These are phyloP conservation scores for Dendrostoma leiphaemia DNA, from an alignment of 2,329 filamentous ascomycete species.

Conservation along the genomic window DNA sequence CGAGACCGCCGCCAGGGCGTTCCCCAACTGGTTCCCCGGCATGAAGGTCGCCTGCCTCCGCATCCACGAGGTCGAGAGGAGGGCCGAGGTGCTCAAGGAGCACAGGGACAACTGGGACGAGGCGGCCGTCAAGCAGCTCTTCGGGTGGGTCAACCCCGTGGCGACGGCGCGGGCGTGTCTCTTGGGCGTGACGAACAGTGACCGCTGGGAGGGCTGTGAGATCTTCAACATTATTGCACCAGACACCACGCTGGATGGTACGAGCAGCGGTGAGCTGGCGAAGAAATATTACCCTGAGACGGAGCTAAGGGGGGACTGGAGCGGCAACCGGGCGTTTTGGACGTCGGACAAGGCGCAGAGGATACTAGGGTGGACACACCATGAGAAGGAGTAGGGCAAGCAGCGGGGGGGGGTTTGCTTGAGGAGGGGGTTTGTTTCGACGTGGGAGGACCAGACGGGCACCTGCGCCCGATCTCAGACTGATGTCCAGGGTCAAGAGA, in stretches of 20 bases:
- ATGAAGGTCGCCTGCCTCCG: slow-evolving; percentile 36
- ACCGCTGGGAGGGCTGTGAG: slow-evolving; percentile 27
- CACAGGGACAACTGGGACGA: slow-evolving; percentile 32
- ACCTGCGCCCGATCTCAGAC: no score
- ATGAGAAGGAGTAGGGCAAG: slow-evolving; percentile 29
- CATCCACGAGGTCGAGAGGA: slow-evolving; percentile 34
- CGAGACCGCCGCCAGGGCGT: slow-evolving; percentile 31
- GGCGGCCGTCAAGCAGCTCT: slow-evolving; percentile 33
- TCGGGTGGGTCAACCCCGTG: slow-evolving; percentile 33
- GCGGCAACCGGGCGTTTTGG: slow-evolving; percentile 24
- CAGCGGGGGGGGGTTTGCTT: background rate
- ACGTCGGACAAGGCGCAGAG: slow-evolving; percentile 21
- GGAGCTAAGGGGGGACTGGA: slow-evolving; percentile 24
- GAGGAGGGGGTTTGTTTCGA: no score
- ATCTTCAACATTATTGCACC: slow-evolving; percentile 35
- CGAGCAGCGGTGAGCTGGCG: background rate
- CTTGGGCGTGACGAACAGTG: slow-evolving; percentile 26
- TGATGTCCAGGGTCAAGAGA: no score
- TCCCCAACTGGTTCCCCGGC: slow-evolving; percentile 35
- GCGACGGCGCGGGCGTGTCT: slow-evolving; percentile 35
- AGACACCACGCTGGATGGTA: slow-evolving; percentile 22
- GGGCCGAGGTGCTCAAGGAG: slow-evolving; percentile 28
- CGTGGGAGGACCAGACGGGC: no score
- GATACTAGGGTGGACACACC: slow-evolving; percentile 19
- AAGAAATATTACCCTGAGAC: slow-evolving; percentile 25